Evolutionary conservation across 2,329 filamentous ascomycete species (phyloP).

Genomic region (Pestalotiopsis sp.): DNA sequence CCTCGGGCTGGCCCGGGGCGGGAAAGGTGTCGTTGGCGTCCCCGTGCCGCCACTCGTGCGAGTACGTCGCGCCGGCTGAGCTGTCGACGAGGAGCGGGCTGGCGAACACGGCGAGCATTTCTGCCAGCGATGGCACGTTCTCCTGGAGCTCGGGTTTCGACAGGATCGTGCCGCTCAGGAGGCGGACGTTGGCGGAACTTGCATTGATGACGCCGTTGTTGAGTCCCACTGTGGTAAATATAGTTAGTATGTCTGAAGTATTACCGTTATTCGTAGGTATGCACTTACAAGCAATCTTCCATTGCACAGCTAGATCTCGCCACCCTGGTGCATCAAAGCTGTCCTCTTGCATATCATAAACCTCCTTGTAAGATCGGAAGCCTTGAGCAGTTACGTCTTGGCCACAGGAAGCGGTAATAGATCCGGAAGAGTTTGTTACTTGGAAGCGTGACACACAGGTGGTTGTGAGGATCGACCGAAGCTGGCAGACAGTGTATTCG

Average conservation of each 20-base stretch:
- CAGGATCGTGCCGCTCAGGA: conserved; percentile 46
- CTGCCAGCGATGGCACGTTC: conserved; percentile 56
- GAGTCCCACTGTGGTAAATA: conserved; percentile 36
- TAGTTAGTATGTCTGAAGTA: not conserved
- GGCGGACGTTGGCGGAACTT: conserved; percentile 44
- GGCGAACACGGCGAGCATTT: conserved; percentile 62
- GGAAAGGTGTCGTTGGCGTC: not conserved
- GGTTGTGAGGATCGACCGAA: not conserved
- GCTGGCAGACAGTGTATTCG: conserved; percentile 6
- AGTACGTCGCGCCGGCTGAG: conserved; percentile 51
- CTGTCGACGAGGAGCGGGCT: conserved; percentile 59
- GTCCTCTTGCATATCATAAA: not conserved
- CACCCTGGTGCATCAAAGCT: not conserved
- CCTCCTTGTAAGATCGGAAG: not conserved
- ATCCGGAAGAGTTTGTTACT: not conserved
- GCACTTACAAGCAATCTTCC: not conserved
- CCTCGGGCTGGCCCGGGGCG: not conserved
- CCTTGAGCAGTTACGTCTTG: not conserved
- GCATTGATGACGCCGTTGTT: conserved; percentile 42
- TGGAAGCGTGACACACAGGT: not conserved
- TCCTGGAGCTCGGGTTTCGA: conserved; percentile 26
- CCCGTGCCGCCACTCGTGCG: not conserved
- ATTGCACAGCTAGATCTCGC: not conserved
- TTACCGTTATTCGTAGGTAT: too few relatives aligned
- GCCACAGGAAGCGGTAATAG: not conserved